These are phyloP conservation scores for Phytophthora palmivora DNA, from an alignment of 352 stramenopile genomes.

Conservation along the genomic window DNA sequence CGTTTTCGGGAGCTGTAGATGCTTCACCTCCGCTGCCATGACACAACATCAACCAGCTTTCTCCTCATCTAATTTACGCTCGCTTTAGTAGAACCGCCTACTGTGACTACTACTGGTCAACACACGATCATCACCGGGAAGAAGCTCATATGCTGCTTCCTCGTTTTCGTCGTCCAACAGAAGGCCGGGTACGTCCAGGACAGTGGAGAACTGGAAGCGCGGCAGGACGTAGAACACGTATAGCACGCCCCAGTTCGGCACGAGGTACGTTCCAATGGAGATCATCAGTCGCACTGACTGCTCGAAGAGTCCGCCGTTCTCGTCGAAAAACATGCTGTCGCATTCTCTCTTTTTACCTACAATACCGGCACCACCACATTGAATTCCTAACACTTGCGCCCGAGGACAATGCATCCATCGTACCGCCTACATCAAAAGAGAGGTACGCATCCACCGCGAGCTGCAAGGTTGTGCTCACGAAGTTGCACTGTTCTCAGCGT, in stretches of 20 bases:
- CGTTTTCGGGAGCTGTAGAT: neutral
- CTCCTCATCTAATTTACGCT: constrained; percentile 8
- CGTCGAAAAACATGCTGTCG: constrained; percentile 78
- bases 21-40: constrained; percentile 12
- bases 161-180: constrained; percentile 27
- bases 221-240: constrained; percentile 80
- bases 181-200: constrained; percentile 66
- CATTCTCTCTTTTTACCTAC: constrained; percentile 47
- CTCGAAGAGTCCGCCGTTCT: constrained; percentile 60
- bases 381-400: neutral
- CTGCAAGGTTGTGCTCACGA: constrained; percentile 66
- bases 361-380: neutral
- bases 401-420: neutral
- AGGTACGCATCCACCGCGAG: constrained; percentile 70
- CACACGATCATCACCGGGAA: constrained; percentile 25
- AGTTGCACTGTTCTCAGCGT: constrained; percentile 53
- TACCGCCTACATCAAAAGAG: constrained; percentile 57
- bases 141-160: constrained; percentile 20
- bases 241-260: constrained; percentile 71
- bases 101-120: constrained; percentile 13
- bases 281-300: constrained; percentile 62
- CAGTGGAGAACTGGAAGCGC: constrained; percentile 69
- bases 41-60: neutral
- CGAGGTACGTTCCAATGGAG: constrained; percentile 57
- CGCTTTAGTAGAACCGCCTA: constrained; percentile 25